Base-by-base conservation (phyloP, 2,329 filamentous ascomycete species). In the Penicillium hordei region DNA sequence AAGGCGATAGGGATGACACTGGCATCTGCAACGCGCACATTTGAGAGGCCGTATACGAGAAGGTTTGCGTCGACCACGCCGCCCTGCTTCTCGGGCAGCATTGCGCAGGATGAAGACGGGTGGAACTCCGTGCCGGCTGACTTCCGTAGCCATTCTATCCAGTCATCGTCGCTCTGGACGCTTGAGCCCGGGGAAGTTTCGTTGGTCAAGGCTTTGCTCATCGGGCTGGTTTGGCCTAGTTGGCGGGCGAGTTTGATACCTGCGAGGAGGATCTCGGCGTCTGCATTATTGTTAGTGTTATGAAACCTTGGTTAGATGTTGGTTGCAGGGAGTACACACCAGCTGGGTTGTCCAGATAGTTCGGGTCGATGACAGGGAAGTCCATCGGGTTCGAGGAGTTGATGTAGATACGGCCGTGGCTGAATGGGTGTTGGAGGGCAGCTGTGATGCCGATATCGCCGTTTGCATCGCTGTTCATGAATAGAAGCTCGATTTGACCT, bases 11-110 rank as follows among this genome's bases (percentile, higher is more conserved):
- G 68, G 0, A 65, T 61, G 5, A 70, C 61, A 52, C 68, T 70
- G 9, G 70, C 69, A 5, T 72, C 70, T 0, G 66, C 68, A 5
- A 72, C 65, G 4, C 70, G 66, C 9, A 72, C 68, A 48, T 72
- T 72, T 0, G 61, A 49, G 6, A 72, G 65, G 1, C 70, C 70
- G 48, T 72, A 69, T 0, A 70, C 68, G 42, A 61, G 65, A 0
- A 70, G 65, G 5, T 65, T 64, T 13, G 68, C 68, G 21, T 70
- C 68, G 3, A 70, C 68, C 0, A 70, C 68, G 6, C 68, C 68
- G 8, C 68, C 68, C 19, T 67, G 60, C 0, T 61, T 45, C n/a
- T 57, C 60, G 25, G 68, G 69, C 2, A 65, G 63, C 71, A 68
- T 73, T 36, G 63, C 72, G 43, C 72, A 67, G 2, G 62, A 62